Evolutionary conservation across 1,284 basidiomycete species (phyloP), one percentile per base, ranked within the genome.

Genomic region (Phaffia rhodozyma): DNA sequence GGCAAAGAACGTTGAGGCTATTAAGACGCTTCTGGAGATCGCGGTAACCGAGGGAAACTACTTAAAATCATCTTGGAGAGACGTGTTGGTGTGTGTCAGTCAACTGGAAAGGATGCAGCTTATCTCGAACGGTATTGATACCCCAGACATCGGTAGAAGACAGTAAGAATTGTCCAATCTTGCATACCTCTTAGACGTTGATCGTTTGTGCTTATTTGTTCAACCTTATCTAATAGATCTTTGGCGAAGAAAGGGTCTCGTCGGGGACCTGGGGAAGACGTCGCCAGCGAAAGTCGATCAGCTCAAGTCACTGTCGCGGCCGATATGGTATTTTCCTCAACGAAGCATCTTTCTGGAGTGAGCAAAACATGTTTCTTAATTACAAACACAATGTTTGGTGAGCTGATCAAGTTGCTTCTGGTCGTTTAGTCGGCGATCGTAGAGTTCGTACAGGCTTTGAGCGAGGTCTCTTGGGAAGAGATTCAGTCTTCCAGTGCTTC

Each of bases 381-480:
- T 11, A 16, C 13, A 43, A 43, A 16, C 5, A 63, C 50, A 58
- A 65, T 27, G 50, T 49, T 58, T 29, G 61, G 58, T 61, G 59
- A 69, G 32, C 68, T 61, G 25, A 62, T 59, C 23, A 20, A 18
- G 18, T 29, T 50, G 30, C 23, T 5, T 56, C 6, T 49, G 20
- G 32, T 2, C 7, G 20, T 30, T 20, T 67, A 94, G 90, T 90
- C 86, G 55, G 96, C 96, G 18, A 99, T 99, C 68, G 90, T 97
- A 61, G 91, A 98, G 74, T 99, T 99, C 72, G 96, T 98, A 2
- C 87, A 87, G 74, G 91, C 96, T 1, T 80, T 99, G 3, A 92
- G 91, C 73, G 91, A 96, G 71, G 89, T 99, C 38, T 98, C 96
- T 49, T 97, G 94, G 96, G 92, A 98, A 73, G 96, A 99, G 77